Base-by-base conservation (phyloP, 495 filamentous ascomycete genomes). In the Aspergillus indologenus region DNA sequence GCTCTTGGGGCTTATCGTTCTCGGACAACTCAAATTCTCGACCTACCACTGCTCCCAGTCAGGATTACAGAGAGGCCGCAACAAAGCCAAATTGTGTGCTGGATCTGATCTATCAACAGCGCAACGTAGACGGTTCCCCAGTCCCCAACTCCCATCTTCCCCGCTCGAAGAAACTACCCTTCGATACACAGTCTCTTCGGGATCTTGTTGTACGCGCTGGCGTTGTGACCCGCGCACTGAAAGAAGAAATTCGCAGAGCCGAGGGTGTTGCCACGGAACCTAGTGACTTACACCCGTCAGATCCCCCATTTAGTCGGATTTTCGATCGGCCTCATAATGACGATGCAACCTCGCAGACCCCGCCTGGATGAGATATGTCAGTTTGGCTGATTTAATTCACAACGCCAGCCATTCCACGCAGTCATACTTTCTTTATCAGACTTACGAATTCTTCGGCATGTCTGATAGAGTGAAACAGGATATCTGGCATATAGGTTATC, bases 151-250 rank as follows among this genome's bases (percentile, higher is more conserved):
- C 76, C 19, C 65, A 76, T 9, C 71, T 75, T 47, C 70, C 80
- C 18, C 71, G 84, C 12, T 73, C 84, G 45, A 87, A 88, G 60
- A 95, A 95, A 70, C 85, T 96, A 31, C 90, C 90, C 15, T 97
- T 97, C 63, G 92, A 96, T 67, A 96, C 91, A 11, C 90, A 88
- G 31, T 95, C 90, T 57, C 83, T 97, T 20, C 86, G 87, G 59
- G 90, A 93, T 69, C 79, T 97, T 49, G 92, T 97, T 18, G 85
- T 90, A 57, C 87, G 92, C 43, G 91, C 92, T 2, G 87, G 86
- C 29, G 86, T 86, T 14, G 81, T 96, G 21, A 88, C 83, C 11
- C 85, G 89, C 59, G 81, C 83, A 5, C 73, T 92, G 50, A 87
- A 88, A 47, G 89, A 92, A 55, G 78, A 89, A 14, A 83, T 94